A percentile compares a stretch with the other conserved stretches of the same genome.
Conservation (phyloP, 2,329 filamentous ascomycete species). For the Graphiopsis chlorocephala region DNA sequence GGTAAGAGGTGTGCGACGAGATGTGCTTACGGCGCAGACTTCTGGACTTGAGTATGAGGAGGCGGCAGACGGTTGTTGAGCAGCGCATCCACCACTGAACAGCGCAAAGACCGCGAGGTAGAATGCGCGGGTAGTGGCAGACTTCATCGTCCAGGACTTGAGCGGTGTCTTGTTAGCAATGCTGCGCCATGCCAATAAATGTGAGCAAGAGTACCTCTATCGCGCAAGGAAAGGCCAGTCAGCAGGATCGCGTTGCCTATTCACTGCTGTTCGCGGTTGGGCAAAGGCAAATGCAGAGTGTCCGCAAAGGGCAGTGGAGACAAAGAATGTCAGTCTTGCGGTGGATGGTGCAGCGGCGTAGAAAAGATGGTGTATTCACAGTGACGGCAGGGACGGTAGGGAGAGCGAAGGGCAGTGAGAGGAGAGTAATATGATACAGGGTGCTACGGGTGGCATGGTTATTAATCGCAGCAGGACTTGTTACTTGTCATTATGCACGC, state of each 20-base stretch:
- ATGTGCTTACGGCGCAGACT: constrained; percentile 54
- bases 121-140: constrained; percentile 38
- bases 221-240: background rate
- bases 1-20: constrained; percentile 27
- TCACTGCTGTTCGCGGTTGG: background rate
- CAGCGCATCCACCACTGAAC: constrained; percentile 46
- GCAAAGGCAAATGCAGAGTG: background rate
- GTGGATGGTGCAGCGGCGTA: background rate
- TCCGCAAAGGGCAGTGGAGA: background rate
- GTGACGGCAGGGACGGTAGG: background rate
- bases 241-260: background rate
- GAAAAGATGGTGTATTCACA: background rate
- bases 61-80: constrained; percentile 35
- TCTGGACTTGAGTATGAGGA: constrained; percentile 36
- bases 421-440: background rate
- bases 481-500: constrained; percentile 10
- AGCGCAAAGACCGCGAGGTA: constrained; percentile 63
- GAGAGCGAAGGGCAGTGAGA: background rate
- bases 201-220: background rate
- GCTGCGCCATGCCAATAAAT: constrained; percentile 10
- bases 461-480: constrained; percentile 1
- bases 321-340: background rate
- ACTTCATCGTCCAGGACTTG: constrained; percentile 11
- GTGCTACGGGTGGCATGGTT: background rate
- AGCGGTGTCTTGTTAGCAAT: background rate